phyloP scores from a whole-genome alignment of 768 basidiomycete genomes.

The Boletus rubroflammeus region DNA sequence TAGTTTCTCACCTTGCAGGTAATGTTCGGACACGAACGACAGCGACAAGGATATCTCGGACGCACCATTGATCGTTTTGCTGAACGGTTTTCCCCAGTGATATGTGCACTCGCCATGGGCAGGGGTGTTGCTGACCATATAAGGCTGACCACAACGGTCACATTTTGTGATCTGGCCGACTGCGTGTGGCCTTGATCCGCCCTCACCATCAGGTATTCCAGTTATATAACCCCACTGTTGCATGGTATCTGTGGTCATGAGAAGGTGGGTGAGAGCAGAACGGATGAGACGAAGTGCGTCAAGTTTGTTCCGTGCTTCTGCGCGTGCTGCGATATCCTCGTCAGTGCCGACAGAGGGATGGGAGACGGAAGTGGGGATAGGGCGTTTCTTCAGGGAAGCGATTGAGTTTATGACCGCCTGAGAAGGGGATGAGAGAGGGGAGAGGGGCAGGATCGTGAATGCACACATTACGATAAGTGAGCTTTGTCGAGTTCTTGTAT shows the following conservation, averaged over 20 bases:
- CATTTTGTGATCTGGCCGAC: conserved; percentile 66
- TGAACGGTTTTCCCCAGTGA: conserved; percentile 79
- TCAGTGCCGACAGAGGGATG: conserved; percentile 82
- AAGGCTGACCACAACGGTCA: conserved; percentile 73
- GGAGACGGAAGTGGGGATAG: conserved; percentile 50
- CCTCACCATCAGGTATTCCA: conserved; percentile 61
- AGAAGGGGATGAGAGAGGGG: conserved; percentile 12
- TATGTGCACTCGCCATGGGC: conserved; percentile 63
- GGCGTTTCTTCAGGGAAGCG: conserved; percentile 48
- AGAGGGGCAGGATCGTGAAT: background rate
- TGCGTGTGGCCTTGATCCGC: conserved; percentile 59
- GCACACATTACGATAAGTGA: conserved; percentile 80
- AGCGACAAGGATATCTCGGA: background rate
- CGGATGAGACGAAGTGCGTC: conserved; percentile 51
- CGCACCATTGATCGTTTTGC: conserved; percentile 63
- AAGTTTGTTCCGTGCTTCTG: conserved; percentile 51
- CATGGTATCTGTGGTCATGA: conserved; percentile 58
- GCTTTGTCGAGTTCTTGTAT: conserved; percentile 68
- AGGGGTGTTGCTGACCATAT: conserved; percentile 59
- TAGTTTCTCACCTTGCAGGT: conserved; percentile 56
- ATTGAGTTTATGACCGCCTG: conserved; percentile 53
- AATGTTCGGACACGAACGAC: background rate
- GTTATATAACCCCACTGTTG: conserved; percentile 67
- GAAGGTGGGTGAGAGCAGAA: conserved; percentile 50
- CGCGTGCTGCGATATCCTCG: conserved; percentile 53